Conservation (phyloP, 108 stramenopile species). For the Craspedostauros australis region DNA sequence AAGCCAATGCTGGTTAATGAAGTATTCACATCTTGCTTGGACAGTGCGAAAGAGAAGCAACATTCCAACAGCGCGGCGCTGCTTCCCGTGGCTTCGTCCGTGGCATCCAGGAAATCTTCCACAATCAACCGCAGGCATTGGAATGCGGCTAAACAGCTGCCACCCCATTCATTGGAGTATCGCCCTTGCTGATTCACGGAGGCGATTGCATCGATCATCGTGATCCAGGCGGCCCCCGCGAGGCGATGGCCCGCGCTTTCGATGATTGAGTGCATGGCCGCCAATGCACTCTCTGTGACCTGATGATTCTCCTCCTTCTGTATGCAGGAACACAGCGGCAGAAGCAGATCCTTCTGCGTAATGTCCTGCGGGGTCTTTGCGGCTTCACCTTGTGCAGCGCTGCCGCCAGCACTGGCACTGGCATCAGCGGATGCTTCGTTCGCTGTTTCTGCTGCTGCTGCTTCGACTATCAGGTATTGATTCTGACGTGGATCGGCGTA, state of each 20-base stretch:
- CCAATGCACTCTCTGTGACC: conserved; percentile 57
- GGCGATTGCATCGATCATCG: conserved; percentile 49
- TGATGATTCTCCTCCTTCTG: conserved; percentile 29
- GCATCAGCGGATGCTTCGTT: not conserved
- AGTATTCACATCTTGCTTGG: conserved; percentile 86
- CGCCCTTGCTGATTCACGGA: conserved; percentile 31
- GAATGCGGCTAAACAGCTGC: conserved; percentile 68
- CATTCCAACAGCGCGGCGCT: conserved; percentile 68
- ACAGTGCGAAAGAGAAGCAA: conserved; percentile 78
- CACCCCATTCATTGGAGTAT: conserved; percentile 54
- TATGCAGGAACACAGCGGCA: conserved; percentile 64
- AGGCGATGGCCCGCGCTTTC: conserved; percentile 70
- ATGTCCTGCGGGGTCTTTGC: too few species aligned
- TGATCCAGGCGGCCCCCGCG: conserved; percentile 39
- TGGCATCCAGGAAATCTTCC: conserved; percentile 80
- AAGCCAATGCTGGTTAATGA: conserved; percentile 88
- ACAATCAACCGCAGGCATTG: conserved; percentile 84
- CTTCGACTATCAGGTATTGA: conserved; percentile 38
- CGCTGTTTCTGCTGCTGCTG: not conserved
- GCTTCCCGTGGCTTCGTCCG: conserved; percentile 28
- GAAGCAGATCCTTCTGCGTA: conserved; percentile 39
- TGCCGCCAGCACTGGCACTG: too few species aligned
- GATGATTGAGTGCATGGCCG: conserved; percentile 55
- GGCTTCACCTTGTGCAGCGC: too few species aligned
- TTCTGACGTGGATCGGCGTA: conserved; percentile 28